phyloP scores from a whole-genome alignment of 768 basidiomycete species.

The Candolleomyces efflorescens region DNA sequence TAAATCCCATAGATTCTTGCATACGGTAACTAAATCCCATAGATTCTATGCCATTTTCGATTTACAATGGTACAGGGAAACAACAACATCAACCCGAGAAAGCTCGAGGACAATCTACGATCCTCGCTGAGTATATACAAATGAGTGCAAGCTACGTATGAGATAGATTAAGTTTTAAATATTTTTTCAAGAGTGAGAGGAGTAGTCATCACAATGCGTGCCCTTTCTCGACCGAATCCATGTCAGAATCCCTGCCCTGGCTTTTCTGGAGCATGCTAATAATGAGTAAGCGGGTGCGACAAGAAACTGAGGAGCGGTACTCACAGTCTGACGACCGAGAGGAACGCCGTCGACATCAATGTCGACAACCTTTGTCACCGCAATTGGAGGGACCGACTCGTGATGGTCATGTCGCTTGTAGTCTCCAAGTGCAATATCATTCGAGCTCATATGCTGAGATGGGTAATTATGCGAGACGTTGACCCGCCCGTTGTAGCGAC shows the following conservation, averaged over 20 bases:
- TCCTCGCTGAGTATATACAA: too few relatives aligned
- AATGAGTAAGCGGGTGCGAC: background rate
- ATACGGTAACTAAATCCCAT: too few relatives aligned
- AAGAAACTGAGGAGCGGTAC: background rate
- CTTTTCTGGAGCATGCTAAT: background rate
- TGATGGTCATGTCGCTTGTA: constrained; percentile 13
- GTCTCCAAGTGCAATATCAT: constrained; percentile 17
- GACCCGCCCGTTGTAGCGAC: background rate
- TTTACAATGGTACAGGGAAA: too few relatives aligned
- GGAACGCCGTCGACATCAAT: constrained; percentile 14
- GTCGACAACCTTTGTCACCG: constrained; percentile 18
- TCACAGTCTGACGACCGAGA: background rate
- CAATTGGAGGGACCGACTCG: constrained; percentile 6
- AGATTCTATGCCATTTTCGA: too few relatives aligned
- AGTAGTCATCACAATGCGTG: background rate
- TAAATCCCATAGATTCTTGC: too few relatives aligned
- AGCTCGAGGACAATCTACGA: too few relatives aligned
- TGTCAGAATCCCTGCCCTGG: background rate
- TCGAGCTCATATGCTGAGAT: background rate
- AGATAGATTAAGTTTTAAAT: too few relatives aligned
- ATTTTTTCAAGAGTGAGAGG: too few relatives aligned
- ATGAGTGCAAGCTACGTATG: too few relatives aligned
- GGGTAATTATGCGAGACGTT: background rate
- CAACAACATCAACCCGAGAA: too few relatives aligned
- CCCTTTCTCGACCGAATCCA: background rate